Base-by-base conservation (phyloP, 768 basidiomycete genomes). In the Mycena vulgaris region DNA sequence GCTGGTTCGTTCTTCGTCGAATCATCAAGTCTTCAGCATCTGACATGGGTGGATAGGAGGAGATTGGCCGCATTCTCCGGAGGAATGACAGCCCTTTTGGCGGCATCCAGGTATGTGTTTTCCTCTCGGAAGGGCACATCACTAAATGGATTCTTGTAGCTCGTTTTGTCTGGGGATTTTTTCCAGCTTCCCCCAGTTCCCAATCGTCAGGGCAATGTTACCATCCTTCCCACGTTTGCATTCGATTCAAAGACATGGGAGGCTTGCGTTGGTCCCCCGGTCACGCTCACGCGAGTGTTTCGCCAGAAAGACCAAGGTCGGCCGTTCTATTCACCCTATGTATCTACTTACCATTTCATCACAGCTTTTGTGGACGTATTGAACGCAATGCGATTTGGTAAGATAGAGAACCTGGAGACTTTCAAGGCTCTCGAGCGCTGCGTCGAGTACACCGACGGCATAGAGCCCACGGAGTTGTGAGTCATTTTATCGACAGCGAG, bases 151-250 rank as follows among this genome's bases (percentile, higher is more conserved):
- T 23, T 10, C 60, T 5, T 21, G n/a, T 67, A 96, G 92, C 88
- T 96, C 60, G 86, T 94, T 37, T 82, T 96, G 5, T 95, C 92
- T 10, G 96, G 96, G 9, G 96, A 98, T 77, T 97, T 97, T 79
- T 96, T 90, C 77, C 95, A 98, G 79, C 85, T 98, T 0, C 96
- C 96, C 13, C 96, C 96, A 1, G 94, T 97, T 0, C 84, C 87
- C 16, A 83, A 82, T 37, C 80, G 85, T 72, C 75, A 87, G 80
- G 78, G 83, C 75, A 82, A 89, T 56, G 86, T 86, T 71, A 67
- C 85, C 14, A 83, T 90, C 35, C 81, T 84, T 9, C 82, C 89
- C 7, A 78, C 70, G 8, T 97, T 97, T 79, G 90, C 92, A 4
- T 97, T 98, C 76, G 94, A 97, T 63, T 92, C 95, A 0, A 72